Evolutionary conservation across 2,329 filamentous ascomycete genomes (phyloP).

Genomic region (Penicillium palitans): DNA sequence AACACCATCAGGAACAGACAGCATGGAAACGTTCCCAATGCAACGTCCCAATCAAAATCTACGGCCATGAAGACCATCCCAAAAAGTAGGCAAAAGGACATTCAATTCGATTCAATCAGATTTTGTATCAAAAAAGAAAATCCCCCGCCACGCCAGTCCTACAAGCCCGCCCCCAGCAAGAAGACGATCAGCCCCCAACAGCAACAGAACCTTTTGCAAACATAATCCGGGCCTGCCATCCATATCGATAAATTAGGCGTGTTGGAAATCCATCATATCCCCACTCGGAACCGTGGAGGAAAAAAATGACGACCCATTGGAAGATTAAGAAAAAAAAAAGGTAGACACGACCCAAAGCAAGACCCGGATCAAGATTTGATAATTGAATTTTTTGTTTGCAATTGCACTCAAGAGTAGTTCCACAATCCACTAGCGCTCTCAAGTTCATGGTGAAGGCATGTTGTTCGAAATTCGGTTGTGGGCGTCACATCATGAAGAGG

Average conservation of each 20-base stretch:
- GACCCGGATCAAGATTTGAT: conserved; percentile 14
- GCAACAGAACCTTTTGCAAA: conserved; percentile 5
- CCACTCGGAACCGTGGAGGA: conserved; percentile 11
- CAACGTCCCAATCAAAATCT: background rate
- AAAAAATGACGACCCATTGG: conserved; percentile 2
- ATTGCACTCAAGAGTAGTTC: conserved; percentile 25
- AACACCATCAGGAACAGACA: conserved; percentile 3
- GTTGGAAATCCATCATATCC: conserved; percentile 1
- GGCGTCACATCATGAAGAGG: conserved; percentile 21
- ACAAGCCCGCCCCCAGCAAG: conserved; percentile 15
- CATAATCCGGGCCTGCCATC: conserved; percentile 7
- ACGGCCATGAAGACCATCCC: background rate
- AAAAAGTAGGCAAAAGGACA: conserved; percentile 17
- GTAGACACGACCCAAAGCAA: conserved; percentile 3
- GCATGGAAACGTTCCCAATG: conserved; percentile 3
- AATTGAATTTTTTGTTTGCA: conserved; percentile 15
- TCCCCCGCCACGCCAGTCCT: conserved; percentile 18
- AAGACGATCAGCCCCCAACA: conserved; percentile 10
- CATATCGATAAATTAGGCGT: background rate
- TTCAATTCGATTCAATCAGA: conserved; percentile 31
- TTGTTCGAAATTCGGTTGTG: conserved; percentile 17
- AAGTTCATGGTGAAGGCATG: conserved; percentile 14
- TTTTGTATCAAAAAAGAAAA: conserved; percentile 27
- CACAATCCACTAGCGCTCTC: conserved; percentile 26
- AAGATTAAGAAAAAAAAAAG: conserved; percentile 4